phyloP scores from a whole-genome alignment of 177 flowering plant genomes.

The Vitis hybrid region DNA sequence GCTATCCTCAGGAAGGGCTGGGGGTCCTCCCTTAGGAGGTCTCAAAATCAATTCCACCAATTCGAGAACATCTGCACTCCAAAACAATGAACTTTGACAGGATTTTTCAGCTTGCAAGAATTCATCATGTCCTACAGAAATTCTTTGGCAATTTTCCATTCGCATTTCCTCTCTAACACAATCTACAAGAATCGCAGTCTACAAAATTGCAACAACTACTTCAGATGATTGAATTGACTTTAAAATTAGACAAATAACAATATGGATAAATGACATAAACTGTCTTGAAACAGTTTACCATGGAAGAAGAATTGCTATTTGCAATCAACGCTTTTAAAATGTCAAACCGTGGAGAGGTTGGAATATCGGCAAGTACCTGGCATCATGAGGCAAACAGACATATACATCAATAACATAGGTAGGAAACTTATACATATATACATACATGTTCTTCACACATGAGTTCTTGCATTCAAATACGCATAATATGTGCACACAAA shows the following conservation, averaged over 20 bases:
- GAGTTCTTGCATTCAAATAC: too few species aligned
- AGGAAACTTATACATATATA: not conserved
- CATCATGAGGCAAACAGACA: constrained; percentile 2
- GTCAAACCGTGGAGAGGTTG: constrained; percentile 57
- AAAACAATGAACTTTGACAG: constrained; percentile 28
- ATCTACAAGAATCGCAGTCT: constrained; percentile 80
- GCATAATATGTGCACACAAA: too few species aligned
- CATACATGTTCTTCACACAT: not conserved
- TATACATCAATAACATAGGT: constrained; percentile 5
- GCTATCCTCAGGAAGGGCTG: constrained; percentile 66
- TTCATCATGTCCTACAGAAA: constrained; percentile 13
- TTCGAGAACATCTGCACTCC: constrained; percentile 58
- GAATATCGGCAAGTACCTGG: constrained; percentile 83
- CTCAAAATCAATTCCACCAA: constrained; percentile 71
- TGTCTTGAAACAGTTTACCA: constrained; percentile 49
- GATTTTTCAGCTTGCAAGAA: constrained; percentile 12
- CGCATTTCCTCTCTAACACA: constrained; percentile 57
- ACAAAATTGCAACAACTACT: constrained; percentile 15
- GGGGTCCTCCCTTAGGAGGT: constrained; percentile 83
- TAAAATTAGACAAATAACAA: not conserved
- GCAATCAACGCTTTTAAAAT: constrained; percentile 61
- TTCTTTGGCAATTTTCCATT: constrained; percentile 30
- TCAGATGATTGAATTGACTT: constrained; percentile 4
- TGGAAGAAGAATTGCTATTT: constrained; percentile 58
- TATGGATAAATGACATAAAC: constrained; percentile 2